Base-by-base conservation (phyloP, 2,329 filamentous ascomycete genomes). In the Trichoderma aggressivum region DNA sequence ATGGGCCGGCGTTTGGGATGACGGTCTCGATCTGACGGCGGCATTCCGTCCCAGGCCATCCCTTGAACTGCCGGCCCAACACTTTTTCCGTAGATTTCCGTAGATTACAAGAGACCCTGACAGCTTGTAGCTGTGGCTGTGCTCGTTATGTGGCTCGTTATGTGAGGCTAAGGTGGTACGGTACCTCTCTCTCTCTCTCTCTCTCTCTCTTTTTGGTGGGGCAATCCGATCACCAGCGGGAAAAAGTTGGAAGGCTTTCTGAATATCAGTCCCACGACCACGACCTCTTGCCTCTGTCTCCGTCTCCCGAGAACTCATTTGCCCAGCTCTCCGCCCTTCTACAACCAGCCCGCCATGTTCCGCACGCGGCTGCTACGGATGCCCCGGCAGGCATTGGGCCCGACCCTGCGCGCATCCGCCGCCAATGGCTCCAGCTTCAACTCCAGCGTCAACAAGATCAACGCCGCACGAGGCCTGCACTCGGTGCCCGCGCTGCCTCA, bases 331-430 rank as follows among this genome's bases (percentile, higher is more conserved):
- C 34, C 34, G n/a, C n/a, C 72, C 56, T 73, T 34, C 4, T n/a
- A 47, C 59, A 32, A 39, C 59, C 36, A 70, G 53, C 60, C 66
- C 71, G 74, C 68, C 78, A 83, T 89, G 87, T 79, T 89, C 75
- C 85, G 86, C 76, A 81, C 86, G 70, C 82, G 84, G 81, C 81
- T 88, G 85, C 81, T 88, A 85, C 84, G 86, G 77, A 82, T 85
- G 82, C 84, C 86, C 72, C 81, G 83, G 74, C 78, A 80, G 71
- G 78, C 76, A 75, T 78, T 78, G 64, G 79, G 77, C 75, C 78
- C 78, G 62, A 79, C 76, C 75, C 75, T 78, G 74, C 77, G 79
- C 77, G 80, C 82, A 62, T 74, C 76, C 76, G 72, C 76, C 77
- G 76, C 76, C 73, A 36, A 36, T 36, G 21, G 50, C 63, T n/a